phyloP scores from a whole-genome alignment of 2,329 filamentous ascomycete genomes.

The Cordyceps fumosorosea region DNA sequence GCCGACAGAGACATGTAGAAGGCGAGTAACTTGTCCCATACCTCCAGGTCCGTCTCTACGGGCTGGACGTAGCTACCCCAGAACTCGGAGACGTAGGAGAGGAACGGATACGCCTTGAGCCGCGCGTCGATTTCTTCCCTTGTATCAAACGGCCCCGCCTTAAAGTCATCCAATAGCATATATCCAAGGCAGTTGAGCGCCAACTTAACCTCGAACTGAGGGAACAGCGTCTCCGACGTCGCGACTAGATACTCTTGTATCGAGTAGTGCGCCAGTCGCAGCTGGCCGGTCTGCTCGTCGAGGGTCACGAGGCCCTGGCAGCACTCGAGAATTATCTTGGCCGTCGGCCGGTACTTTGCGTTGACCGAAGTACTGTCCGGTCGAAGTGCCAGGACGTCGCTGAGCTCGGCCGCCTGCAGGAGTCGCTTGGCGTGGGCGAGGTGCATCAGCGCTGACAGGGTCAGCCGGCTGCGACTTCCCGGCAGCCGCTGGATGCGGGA shows the following conservation, averaged over 20 bases:
- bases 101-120: slow-evolving; percentile 7
- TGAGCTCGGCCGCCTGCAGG: slow-evolving; percentile 22
- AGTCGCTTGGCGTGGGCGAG: slow-evolving; percentile 22
- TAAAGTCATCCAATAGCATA: slow-evolving; percentile 11
- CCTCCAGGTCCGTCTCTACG: neutral
- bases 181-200: slow-evolving; percentile 10
- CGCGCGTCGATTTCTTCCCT: neutral
- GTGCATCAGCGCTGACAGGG: slow-evolving; percentile 23
- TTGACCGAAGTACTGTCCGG: slow-evolving; percentile 10
- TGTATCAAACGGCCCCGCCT: neutral
- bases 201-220: neutral
- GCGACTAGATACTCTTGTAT: slow-evolving; percentile 13
- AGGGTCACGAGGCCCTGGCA: slow-evolving; percentile 15
- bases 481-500: slow-evolving; percentile 20
- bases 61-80: slow-evolving; percentile 1
- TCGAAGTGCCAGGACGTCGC: slow-evolving; percentile 24
- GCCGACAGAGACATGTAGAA: neutral
- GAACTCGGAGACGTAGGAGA: neutral
- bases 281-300: slow-evolving; percentile 7
- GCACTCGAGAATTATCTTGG: slow-evolving; percentile 14
- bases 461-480: slow-evolving; percentile 19
- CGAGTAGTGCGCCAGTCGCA: slow-evolving; percentile 11
- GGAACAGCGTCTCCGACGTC: slow-evolving; percentile 3
- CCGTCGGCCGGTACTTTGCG: slow-evolving; percentile 7
- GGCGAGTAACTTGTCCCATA: neutral